phyloP scores from a whole-genome alignment of 2,329 filamentous ascomycete species.

The Clonostachys rhizophaga region DNA sequence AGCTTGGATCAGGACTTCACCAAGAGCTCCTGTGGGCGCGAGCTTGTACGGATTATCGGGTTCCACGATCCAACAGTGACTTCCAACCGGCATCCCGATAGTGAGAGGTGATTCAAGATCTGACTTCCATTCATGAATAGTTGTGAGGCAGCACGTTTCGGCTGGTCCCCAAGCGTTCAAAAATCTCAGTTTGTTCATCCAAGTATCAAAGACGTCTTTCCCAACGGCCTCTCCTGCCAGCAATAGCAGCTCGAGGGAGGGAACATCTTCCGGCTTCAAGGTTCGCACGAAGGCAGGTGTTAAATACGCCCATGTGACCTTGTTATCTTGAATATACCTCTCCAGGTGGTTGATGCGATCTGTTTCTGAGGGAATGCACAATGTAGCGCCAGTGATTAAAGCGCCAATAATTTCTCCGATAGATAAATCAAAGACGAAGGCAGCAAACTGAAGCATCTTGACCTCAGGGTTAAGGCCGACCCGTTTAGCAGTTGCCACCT shows the following conservation, averaged over 20 bases:
- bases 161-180: conserved; percentile 7
- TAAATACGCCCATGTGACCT: conserved; percentile 1
- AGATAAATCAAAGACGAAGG: conserved; percentile 3
- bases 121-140: conserved; percentile 3
- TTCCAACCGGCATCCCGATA: conserved; percentile 5
- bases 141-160: conserved; percentile 5
- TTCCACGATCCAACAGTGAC: conserved; percentile 7
- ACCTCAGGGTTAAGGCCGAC: conserved; percentile 11
- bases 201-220: conserved; percentile 4
- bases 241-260: conserved; percentile 1
- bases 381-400: neutral
- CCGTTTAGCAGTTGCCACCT: conserved; percentile 2
- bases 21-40: conserved; percentile 5
- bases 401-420: conserved; percentile 2
- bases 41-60: conserved; percentile 2
- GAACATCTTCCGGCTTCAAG: neutral
- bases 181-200: conserved; percentile 2
- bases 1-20: conserved; percentile 9
- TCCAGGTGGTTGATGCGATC: conserved; percentile 1
- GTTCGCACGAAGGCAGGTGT: conserved; percentile 2
- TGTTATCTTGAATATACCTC: neutral
- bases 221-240: conserved; percentile 5
- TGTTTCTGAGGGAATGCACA: neutral
- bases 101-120: conserved; percentile 1
- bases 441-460: conserved; percentile 3